phyloP scores from a whole-genome alignment of 352 stramenopile genomes.

The Phytophthora palmivora region DNA sequence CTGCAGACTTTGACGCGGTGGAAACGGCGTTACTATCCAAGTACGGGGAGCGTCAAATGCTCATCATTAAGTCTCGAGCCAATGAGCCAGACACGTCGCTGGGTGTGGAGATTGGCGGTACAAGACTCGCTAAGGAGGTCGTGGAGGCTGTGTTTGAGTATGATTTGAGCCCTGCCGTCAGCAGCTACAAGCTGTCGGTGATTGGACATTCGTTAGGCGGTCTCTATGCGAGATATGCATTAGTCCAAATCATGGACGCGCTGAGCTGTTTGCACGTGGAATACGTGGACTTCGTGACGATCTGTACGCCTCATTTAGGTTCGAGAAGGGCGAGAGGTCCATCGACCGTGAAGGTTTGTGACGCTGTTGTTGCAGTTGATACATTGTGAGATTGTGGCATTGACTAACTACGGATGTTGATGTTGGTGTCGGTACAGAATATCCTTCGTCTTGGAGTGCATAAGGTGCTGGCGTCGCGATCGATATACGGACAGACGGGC shows the following conservation, averaged over 20 bases:
- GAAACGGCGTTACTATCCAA: conserved; percentile 50
- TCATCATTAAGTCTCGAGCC: conserved; percentile 70
- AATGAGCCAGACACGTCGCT: conserved; percentile 74
- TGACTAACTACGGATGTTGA: conserved; percentile 7
- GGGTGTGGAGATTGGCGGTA: conserved; percentile 71
- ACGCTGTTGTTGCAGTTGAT: neutral
- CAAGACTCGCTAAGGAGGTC: conserved; percentile 71
- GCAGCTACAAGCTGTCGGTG: conserved; percentile 74
- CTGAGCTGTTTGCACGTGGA: conserved; percentile 68
- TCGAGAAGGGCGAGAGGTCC: conserved; percentile 67
- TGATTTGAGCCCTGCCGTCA: conserved; percentile 56
- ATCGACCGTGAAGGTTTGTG: conserved; percentile 71
- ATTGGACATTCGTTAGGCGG: conserved; percentile 80
- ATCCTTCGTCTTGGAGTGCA: conserved; percentile 77
- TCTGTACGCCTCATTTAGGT: conserved; percentile 83
- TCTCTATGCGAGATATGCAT: conserved; percentile 75
- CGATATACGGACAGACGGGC: conserved; percentile 77
- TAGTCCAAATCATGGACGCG: conserved; percentile 61
- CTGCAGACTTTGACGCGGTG: conserved; percentile 72
- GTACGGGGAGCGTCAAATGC: conserved; percentile 54
- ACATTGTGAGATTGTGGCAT: conserved; percentile 1
- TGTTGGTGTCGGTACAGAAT: conserved; percentile 47
- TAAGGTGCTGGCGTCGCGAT: conserved; percentile 64
- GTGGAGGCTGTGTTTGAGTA: conserved; percentile 64
- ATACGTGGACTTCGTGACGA: conserved; percentile 80